These are phyloP conservation scores for Phyllostachys edulis DNA, from an alignment of 176 grass and related monocot genomes.

Conservation along the genomic window DNA sequence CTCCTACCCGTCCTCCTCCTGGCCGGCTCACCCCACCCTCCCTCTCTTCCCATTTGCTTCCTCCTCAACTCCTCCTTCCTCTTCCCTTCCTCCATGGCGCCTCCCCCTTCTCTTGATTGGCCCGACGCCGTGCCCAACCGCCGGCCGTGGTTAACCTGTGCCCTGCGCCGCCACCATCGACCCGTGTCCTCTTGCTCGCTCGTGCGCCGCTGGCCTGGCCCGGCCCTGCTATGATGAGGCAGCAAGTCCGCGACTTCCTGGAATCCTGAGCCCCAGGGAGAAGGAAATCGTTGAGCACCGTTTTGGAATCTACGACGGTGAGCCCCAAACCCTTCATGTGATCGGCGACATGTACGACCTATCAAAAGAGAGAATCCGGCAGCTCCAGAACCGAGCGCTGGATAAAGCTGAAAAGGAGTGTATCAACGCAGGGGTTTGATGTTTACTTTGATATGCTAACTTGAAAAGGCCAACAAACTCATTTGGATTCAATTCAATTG, in stretches of 20 bases:
- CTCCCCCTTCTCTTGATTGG: too few relatives aligned
- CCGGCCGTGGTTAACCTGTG: too few relatives aligned
- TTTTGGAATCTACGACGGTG: conserved; percentile 58
- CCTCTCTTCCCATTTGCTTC: too few relatives aligned
- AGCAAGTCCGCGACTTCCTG: conserved; percentile 70
- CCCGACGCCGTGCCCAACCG: too few relatives aligned
- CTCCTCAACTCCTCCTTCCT: too few relatives aligned
- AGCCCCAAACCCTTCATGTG: conserved; percentile 68
- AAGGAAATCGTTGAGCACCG: conserved; percentile 75
- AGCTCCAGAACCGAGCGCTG: conserved; percentile 72
- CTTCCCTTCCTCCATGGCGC: too few relatives aligned
- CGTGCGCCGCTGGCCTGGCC: too few relatives aligned
- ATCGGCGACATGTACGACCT: conserved; percentile 76
- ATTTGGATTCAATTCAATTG: neutral
- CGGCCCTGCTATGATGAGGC: too few relatives aligned
- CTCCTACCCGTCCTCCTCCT: too few relatives aligned
- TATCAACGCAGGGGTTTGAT: conserved; percentile 52
- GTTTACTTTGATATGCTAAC: conserved; percentile 64
- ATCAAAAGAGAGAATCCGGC: conserved; percentile 84
- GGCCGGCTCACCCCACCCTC: too few relatives aligned
- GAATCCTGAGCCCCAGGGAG: conserved; percentile 70
- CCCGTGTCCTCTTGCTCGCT: too few relatives aligned
- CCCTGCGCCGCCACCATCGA: too few relatives aligned
- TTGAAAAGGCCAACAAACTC: neutral
- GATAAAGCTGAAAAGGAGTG: conserved; percentile 70